Conservation (phyloP, 2,329 filamentous ascomycete species). For the Endoconidiophora polonica region DNA sequence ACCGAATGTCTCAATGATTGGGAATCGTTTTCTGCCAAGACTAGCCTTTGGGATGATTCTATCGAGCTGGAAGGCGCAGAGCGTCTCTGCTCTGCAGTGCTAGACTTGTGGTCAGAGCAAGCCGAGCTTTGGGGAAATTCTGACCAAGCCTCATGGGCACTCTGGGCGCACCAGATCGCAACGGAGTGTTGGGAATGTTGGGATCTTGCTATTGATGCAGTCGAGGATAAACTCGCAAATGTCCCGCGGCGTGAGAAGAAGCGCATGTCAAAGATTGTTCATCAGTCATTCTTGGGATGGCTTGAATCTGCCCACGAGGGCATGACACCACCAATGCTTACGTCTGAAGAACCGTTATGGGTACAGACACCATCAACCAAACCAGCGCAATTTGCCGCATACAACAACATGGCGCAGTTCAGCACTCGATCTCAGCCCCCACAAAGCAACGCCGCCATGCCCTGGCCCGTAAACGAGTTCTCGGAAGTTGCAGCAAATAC, state of each 20-base stretch:
- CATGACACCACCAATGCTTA: not conserved
- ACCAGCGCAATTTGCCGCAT: not conserved
- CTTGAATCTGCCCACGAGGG: conserved; percentile 3
- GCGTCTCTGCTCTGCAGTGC: not conserved
- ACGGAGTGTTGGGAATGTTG: conserved; percentile 13
- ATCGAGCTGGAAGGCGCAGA: conserved; percentile 2
- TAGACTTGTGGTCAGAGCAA: conserved; percentile 7
- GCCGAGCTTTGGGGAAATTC: conserved; percentile 1
- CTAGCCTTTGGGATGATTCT: conserved; percentile 1
- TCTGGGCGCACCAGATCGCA: conserved; percentile 9
- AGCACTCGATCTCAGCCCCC: conserved; percentile 10
- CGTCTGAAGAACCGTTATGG: conserved; percentile 2
- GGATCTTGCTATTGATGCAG: conserved; percentile 12
- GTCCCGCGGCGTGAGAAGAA: conserved; percentile 13
- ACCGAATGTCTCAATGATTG: conserved; percentile 1
- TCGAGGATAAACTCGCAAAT: conserved; percentile 13
- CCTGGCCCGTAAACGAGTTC: conserved; percentile 1
- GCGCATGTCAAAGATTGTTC: conserved; percentile 2
- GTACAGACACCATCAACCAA: conserved; percentile 5
- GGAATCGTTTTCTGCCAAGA: not conserved
- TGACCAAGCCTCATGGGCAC: conserved; percentile 1
- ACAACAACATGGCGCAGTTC: conserved; percentile 7
- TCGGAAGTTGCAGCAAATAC: conserved; percentile 21
- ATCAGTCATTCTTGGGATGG: conserved; percentile 10
- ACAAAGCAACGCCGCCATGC: not conserved